Base-by-base conservation (phyloP, 257 asterid species). In the Nyctanthes arbortristis region DNA sequence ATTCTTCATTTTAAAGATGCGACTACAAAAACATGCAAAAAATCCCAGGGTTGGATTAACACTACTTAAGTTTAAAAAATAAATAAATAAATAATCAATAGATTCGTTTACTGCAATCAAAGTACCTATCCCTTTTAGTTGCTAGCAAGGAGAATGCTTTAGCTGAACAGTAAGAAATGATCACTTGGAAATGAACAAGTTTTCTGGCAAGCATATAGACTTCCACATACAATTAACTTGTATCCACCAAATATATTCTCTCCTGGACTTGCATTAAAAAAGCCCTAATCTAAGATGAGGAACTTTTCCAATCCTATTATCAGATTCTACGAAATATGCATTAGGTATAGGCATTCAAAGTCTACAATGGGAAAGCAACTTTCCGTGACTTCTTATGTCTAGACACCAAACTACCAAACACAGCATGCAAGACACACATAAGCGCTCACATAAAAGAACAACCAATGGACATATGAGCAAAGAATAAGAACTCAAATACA, bases 161-260 rank as follows among this genome's bases (percentile, higher is more conserved):
- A 67, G 40, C 68, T 61, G 37, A 71, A 37, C 36, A 18, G 47
- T 34, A 58, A 69, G 58, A 59, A 28, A 32, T 63, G 65, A n/a
- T 18, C 7, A 3, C 39, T 12, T 65, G 57, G 59, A 67, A 67
- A 64, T 37, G 61, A 65, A 32, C 43, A 36, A 67, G 20, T 49
- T 56, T 29, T 30, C 31, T 57, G 33, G 16, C 31, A 39, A 28
- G 34, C 31, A 25, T 56, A n/a, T 61, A 58, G 28, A 52, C 2
- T 52, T 29, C 24, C 28, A 52, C 24, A 24, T 14, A 52, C 10
- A 13, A 22, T 52, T 20, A 52, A 49, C 5, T 24, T 52, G 8
- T 7, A 22, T 52, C 24, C 59, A 22, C 30, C 13, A 52, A 52
- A 3, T 9, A 9, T 22, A 20, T 24, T 52, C 59, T 52, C 30